phyloP scores from a whole-genome alignment of 2,329 filamentous ascomycete species.

The Fonsecaea pugnacius region DNA sequence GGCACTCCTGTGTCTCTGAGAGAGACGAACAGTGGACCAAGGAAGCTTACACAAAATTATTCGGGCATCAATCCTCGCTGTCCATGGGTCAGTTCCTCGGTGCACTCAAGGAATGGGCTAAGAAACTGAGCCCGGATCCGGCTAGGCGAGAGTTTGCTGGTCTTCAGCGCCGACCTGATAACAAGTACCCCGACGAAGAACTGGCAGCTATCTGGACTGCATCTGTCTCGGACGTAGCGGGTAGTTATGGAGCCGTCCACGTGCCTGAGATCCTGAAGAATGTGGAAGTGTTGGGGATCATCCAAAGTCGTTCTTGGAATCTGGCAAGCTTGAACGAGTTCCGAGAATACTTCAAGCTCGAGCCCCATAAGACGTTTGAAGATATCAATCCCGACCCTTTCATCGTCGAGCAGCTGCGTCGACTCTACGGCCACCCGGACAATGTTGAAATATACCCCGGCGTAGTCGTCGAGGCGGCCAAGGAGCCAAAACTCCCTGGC shows the following conservation, averaged over 20 bases:
- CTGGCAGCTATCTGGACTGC: slow-evolving; percentile 61
- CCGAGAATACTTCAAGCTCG: slow-evolving; percentile 58
- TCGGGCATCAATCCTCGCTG: slow-evolving; percentile 46
- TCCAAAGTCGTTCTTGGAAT: slow-evolving; percentile 66
- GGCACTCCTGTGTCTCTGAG: slow-evolving; percentile 65
- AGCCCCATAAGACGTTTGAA: slow-evolving; percentile 55
- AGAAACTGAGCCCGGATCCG: slow-evolving; percentile 50
- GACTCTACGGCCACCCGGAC: slow-evolving; percentile 58
- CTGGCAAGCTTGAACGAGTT: slow-evolving; percentile 64
- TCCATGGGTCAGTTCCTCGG: slow-evolving; percentile 47
- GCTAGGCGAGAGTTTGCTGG: slow-evolving; percentile 55
- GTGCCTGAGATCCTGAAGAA: slow-evolving; percentile 63
- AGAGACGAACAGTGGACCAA: slow-evolving; percentile 67
- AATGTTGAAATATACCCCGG: slow-evolving; percentile 64
- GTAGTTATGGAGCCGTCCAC: slow-evolving; percentile 63
- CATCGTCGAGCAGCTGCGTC: slow-evolving; percentile 50
- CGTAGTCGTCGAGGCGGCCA: slow-evolving; percentile 60
- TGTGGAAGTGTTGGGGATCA: slow-evolving; percentile 67
- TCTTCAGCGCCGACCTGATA: slow-evolving; percentile 55
- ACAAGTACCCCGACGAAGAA: slow-evolving; percentile 62
- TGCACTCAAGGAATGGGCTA: slow-evolving; percentile 49
- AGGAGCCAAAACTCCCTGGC: slow-evolving; percentile 55
- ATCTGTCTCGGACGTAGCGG: slow-evolving; percentile 65
- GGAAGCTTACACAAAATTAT: slow-evolving; percentile 56
- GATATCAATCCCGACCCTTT: slow-evolving; percentile 58